phyloP scores from a whole-genome alignment of 495 filamentous ascomycete species.

The Tuber microsphaerosporum region DNA sequence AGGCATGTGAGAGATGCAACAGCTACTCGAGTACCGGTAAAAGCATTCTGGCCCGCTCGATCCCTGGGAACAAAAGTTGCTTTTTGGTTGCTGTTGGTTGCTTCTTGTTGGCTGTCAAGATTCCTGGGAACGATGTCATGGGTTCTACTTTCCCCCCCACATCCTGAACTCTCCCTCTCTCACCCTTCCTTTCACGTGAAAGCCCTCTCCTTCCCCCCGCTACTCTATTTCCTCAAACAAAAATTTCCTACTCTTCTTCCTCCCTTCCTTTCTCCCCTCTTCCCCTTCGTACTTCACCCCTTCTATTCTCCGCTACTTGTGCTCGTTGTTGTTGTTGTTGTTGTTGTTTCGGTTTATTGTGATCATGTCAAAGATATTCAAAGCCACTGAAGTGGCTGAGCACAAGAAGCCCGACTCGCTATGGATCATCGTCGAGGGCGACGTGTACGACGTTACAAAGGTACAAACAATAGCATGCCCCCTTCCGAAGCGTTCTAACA shows the following conservation, averaged over 20 bases:
- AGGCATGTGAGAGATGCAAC: neutral
- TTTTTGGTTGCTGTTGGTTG: neutral
- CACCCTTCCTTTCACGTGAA: neutral
- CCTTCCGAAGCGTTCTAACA: constrained; percentile 9
- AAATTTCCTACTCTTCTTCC: neutral
- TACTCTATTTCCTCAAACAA: constrained; percentile 17
- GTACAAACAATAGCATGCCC: constrained; percentile 56
- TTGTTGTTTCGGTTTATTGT: neutral
- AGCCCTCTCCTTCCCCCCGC: constrained; percentile 10
- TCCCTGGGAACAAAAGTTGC: neutral
- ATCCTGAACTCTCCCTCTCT: neutral
- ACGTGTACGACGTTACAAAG: constrained; percentile 92
- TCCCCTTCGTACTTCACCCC: constrained; percentile 2
- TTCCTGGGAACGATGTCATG: neutral
- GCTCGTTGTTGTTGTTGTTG: constrained; percentile 6
- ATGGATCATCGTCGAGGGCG: constrained; percentile 87
- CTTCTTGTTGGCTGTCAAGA: neutral
- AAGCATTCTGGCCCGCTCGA: neutral
- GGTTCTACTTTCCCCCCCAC: neutral
- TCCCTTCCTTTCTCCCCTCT: neutral
- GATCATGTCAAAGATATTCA: constrained; percentile 83
- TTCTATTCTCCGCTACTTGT: constrained; percentile 8
- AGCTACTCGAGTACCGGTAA: too few species aligned
- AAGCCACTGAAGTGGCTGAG: constrained; percentile 73
- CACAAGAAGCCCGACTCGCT: constrained; percentile 81